Evolutionary conservation across 345 rosid genomes (phyloP).

Genomic region (Salix dunnii): DNA sequence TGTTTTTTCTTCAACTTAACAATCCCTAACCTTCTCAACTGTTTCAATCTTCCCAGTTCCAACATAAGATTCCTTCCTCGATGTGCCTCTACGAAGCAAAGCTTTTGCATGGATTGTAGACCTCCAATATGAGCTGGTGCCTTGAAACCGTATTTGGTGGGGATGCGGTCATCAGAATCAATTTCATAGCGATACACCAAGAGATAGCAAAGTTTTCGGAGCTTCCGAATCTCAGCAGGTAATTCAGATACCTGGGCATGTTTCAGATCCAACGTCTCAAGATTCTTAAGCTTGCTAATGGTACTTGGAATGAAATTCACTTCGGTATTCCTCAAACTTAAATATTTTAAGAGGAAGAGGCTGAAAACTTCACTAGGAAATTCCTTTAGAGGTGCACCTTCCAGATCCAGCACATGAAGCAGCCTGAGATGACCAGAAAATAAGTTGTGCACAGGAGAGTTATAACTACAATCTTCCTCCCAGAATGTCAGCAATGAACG

Average conservation of each 20-base stretch:
- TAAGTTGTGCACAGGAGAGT: neutral
- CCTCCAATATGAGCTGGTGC: neutral
- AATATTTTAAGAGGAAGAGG: slow-evolving; percentile 1
- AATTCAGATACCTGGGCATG: slow-evolving; percentile 12
- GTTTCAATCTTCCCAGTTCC: slow-evolving; percentile 18
- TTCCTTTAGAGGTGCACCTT: slow-evolving; percentile 13
- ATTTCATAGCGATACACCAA: neutral
- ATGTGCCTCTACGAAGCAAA: slow-evolving; percentile 24
- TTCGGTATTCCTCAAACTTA: slow-evolving; percentile 16
- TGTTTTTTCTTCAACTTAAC: slow-evolving; percentile 16
- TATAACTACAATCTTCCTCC: neutral
- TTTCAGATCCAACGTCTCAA: slow-evolving; percentile 30
- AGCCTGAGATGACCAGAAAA: slow-evolving; percentile 10
- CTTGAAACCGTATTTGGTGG: slow-evolving; percentile 9
- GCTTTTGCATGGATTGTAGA: slow-evolving; percentile 15
- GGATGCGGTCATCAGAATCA: neutral
- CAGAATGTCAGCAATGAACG: neutral
- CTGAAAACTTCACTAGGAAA: slow-evolving; percentile 16
- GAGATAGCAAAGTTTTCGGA: slow-evolving; percentile 14
- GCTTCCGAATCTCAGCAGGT: slow-evolving; percentile 18
- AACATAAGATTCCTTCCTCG: neutral
- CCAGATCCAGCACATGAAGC: slow-evolving; percentile 17
- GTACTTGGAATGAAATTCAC: slow-evolving; percentile 11
- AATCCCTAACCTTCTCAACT: slow-evolving; percentile 22
- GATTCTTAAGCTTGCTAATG: slow-evolving; percentile 22